Base-by-base conservation (phyloP, 768 basidiomycete genomes). In the Hericium coralloides region DNA sequence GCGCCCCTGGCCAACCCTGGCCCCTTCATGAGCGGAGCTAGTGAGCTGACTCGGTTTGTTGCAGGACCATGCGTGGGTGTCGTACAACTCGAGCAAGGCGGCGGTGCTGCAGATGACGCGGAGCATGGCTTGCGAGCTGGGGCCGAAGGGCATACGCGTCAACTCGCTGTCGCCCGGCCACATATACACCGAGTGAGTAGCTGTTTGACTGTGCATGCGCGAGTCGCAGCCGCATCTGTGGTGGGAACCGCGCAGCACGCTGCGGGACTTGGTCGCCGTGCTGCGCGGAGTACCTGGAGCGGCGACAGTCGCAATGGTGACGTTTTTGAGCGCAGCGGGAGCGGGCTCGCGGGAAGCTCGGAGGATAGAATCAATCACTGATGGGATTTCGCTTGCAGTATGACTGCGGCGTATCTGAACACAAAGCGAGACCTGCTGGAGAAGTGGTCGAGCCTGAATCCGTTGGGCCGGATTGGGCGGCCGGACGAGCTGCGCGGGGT, bases 91-190 rank as follows among this genome's bases (percentile, higher is more conserved):
- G 50, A 86, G 84, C 72, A 91, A 91, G 69, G 80, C 84, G 1
- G 88, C 83, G 4, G 86, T 91, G 17, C 69, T 89, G 43, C 88
- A 91, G 69, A 89, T 89, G 86, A 82, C 76, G 5, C 80, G 89
- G 45, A 88, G 84, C 67, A 85, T 91, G 86, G 88, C 88, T 3
- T 89, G 86, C 65, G 88, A 91, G 65, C 76, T 91, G 2, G 89
- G 85, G 1, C 70, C 65, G 38, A 73, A 82, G 67, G 70, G 74
- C 2, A 89, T 91, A 52, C 77, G 89, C 3, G 86, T 89, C 58
- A 91, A 91, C 68, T 74, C 83, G 12, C 74, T 91, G 52, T 89
- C 88, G 10, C 87, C 87, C 0, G 87, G 89, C 3, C 79, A 87
- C 64, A 87, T 89, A 25, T 85, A 86, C 65, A 89, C 87, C 7